phyloP scores from a whole-genome alignment of 2,329 filamentous ascomycete species.

The Sphaceloma murrayae region DNA sequence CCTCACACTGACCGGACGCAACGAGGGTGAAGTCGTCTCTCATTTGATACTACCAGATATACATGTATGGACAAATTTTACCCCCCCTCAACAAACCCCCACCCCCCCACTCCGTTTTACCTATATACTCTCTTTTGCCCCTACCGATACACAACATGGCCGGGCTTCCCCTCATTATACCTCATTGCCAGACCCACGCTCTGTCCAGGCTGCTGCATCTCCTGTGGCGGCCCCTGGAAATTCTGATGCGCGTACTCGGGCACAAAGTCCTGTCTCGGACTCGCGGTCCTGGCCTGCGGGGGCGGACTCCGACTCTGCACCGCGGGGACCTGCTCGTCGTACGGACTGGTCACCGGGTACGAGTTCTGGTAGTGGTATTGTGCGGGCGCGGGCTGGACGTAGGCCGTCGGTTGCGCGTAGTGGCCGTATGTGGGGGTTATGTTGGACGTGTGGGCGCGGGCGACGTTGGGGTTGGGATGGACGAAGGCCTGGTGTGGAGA shows the following conservation, averaged over 20 bases:
- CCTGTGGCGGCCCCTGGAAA: conserved; percentile 4
- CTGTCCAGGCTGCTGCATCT: conserved; percentile 13
- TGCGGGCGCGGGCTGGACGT: conserved; percentile 9
- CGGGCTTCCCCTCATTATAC: conserved; percentile 11
- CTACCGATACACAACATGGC: conserved; percentile 13
- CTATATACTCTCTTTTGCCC: neutral
- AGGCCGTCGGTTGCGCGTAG: conserved; percentile 6
- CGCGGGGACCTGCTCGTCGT: conserved; percentile 1
- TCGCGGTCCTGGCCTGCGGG: neutral
- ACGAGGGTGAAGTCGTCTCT: no score
- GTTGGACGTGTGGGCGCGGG: conserved; percentile 8
- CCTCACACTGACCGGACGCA: no score
- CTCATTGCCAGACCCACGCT: conserved; percentile 11
- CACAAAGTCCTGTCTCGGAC: conserved; percentile 2
- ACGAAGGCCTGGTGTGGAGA: conserved; percentile 10
- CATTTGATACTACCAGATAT: no score
- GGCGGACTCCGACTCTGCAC: neutral
- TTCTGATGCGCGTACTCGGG: conserved; percentile 12
- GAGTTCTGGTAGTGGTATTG: neutral
- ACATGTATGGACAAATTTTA: no score
- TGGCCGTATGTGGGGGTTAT: conserved; percentile 3
- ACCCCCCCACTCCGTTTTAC: neutral
- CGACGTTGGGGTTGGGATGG: conserved; percentile 16
- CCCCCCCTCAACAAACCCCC: neutral
- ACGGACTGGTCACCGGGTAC: conserved; percentile 7